Base-by-base conservation (phyloP, 768 basidiomycete species). In the Suillus cothurnatus region DNA sequence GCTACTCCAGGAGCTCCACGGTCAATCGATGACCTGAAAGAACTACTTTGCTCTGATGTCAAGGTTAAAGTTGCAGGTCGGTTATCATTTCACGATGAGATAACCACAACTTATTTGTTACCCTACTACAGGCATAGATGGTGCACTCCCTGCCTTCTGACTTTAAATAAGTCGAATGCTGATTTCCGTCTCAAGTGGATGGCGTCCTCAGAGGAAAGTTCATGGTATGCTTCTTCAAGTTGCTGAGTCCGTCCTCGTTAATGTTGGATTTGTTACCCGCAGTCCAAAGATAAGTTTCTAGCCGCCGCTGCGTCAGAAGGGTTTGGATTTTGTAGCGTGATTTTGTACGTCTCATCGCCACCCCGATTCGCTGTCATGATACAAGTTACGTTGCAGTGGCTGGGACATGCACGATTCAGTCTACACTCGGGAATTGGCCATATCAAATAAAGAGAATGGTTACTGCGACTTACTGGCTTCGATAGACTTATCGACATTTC, bases 181-280 rank as follows among this genome's bases (percentile, higher is more conserved):
- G 49, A 68, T 49, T 50, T 59, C 17, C 63, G 31, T 49, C 32
- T 50, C 68, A 95, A 59, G 94, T 96, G 41, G 97, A 99, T 77
- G 97, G 97, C 34, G 88, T 98, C 14, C 82, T 97, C 19, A 85
- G 97, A 38, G 97, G 97, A n/a, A 98, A 98, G 78, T 92, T 90
- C 73, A 93, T 94, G 92, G 92, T 91, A 69, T 53, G 82, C 60
- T 26, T 2, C 6, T 53, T n/a, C n/a, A n/a, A n/a, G n/a, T n/a
- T 21, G 7, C 14, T 17, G 21, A 19, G 53, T 52, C 34, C 17
- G 12, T 38, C 26, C 41, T 34, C 41, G 36, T 56, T 52, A 23
- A 41, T 41, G 11, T 69, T 63, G 64, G 65, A 67, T 63, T 43
- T 68, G 45, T n/a, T 57, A 11, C 43, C 32, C 56, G 61, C 74